A percentile compares a stretch with the other conserved stretches of the same genome.
Evolutionary conservation across 345 rosid species (phyloP).

Genomic region (Sonneratia alba): DNA sequence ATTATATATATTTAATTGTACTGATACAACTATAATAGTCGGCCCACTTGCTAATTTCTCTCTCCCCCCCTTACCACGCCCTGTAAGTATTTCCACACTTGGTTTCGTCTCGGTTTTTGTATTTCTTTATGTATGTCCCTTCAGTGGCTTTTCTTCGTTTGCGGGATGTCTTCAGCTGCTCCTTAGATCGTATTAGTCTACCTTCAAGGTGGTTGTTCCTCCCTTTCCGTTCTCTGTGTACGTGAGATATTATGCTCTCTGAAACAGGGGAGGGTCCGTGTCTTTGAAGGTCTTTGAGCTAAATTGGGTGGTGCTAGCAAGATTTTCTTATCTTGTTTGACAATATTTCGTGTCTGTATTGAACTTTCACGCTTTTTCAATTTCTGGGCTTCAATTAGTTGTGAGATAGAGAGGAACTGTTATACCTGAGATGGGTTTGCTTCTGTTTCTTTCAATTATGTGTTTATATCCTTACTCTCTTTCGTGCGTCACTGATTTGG

Average conservation of each 20-base stretch:
- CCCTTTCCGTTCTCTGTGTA: not conserved
- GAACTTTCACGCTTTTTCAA: not conserved
- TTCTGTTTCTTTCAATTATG: not conserved
- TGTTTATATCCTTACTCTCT: not conserved
- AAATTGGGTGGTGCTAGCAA: not conserved
- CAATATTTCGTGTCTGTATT: not conserved
- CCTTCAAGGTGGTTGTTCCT: not conserved
- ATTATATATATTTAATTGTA: too few relatives aligned
- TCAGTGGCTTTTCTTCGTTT: not conserved
- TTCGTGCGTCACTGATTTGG: not conserved
- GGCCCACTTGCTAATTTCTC: not conserved
- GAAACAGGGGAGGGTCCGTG: not conserved
- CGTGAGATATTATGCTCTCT: not conserved
- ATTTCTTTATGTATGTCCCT: not conserved
- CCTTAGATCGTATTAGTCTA: constrained; percentile 4
- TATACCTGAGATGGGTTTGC: not conserved
- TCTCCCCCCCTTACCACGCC: not conserved
- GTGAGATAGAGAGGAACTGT: not conserved
- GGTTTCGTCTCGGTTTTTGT: not conserved
- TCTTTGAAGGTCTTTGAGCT: not conserved
- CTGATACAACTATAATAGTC: too few relatives aligned
- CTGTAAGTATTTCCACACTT: not conserved
- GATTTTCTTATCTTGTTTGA: not conserved
- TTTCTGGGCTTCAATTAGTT: not conserved
- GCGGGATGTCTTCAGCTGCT: constrained; percentile 6